Percentiles rank a stretch among this genome's conserved stretches.
Conservation (phyloP, 140 eudicot genomes). For the Ambrosia hybrid region DNA sequence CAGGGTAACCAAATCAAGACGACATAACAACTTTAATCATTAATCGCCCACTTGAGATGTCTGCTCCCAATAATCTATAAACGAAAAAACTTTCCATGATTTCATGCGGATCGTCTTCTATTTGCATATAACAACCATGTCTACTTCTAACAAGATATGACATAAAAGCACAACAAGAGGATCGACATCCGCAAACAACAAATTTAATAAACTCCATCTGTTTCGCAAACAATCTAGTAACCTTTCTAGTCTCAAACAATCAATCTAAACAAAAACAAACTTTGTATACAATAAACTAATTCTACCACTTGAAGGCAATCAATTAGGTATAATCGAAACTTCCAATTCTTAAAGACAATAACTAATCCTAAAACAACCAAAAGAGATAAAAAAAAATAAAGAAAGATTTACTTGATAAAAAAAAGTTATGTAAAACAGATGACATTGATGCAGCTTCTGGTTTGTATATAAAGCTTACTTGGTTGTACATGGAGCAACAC, state of each 20-base stretch:
- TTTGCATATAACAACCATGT: not conserved
- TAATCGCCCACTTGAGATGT: not conserved
- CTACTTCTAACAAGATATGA: not conserved
- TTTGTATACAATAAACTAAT: not conserved
- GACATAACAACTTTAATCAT: not conserved
- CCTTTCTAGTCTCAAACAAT: conserved; percentile 12
- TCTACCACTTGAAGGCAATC: too few relatives aligned
- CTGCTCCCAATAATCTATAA: not conserved
- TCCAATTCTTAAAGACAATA: too few relatives aligned
- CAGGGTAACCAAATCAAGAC: not conserved
- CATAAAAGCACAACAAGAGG: not conserved
- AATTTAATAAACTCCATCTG: conserved; percentile 11
- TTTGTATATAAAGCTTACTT: not conserved
- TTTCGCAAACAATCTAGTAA: conserved; percentile 10
- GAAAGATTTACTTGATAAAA: not conserved
- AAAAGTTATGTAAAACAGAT: not conserved
- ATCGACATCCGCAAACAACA: not conserved
- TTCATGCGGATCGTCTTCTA: conserved; percentile 6
- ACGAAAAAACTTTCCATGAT: conserved; percentile 8
- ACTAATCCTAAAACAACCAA: too few relatives aligned
- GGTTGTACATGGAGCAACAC: not conserved
- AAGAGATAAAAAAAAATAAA: too few relatives aligned
- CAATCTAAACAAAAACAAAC: conserved; percentile 1
- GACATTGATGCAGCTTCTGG: not conserved
- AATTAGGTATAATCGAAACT: too few relatives aligned